Base-by-base conservation (phyloP, 371 early-diverging fungal species). In the Chytridiales sp. region DNA sequence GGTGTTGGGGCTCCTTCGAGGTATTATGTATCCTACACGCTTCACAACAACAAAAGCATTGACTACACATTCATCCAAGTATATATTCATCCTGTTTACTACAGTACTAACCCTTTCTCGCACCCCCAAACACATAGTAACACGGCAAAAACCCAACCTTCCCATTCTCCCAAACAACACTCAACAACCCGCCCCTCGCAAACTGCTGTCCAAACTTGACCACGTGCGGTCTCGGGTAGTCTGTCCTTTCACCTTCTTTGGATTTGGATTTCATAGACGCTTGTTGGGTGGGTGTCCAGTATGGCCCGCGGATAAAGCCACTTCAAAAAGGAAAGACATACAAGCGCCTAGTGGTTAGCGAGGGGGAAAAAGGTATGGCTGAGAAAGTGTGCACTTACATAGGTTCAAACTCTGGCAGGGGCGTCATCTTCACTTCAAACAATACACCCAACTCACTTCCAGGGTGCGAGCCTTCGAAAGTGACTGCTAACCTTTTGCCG, bases 151-250 rank as follows among this genome's bases (percentile, higher is more conserved):
- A 76, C 8, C 71, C 67, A 8, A 82, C 47, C 51, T 76, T 72
- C 9, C 83, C 83, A 51, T 75, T 77, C 27, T 75, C 77, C 83
- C 83, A 81, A 1, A 67, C 74, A 13, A 78, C 72, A 15, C 72
- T 64, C 50, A 78, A 56, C 46, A 79, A 59, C 3, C 75, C 73
- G 11, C 82, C 82, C 13, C 69, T 50, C 26, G 58, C 65, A 51
- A 70, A 77, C 47, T 68, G 65, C 4, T 64, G 62, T 4, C 70
- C 69, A 47, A 62, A 47, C 19, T 54, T 22, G 38, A 62, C 5
- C 59, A 59, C n/a, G 61, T 55, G 19, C 44, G 48, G 67, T 38
- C 9, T 63, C 1, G 47, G 63, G 54, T 29, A 47, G 39, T 26
- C 52, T 51, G 62, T 65, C 56, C 71, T n/a, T n/a, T n/a, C n/a